These are phyloP conservation scores for Conticribra weissflogii DNA, from an alignment of 108 stramenopile genomes.

Conservation along the genomic window DNA sequence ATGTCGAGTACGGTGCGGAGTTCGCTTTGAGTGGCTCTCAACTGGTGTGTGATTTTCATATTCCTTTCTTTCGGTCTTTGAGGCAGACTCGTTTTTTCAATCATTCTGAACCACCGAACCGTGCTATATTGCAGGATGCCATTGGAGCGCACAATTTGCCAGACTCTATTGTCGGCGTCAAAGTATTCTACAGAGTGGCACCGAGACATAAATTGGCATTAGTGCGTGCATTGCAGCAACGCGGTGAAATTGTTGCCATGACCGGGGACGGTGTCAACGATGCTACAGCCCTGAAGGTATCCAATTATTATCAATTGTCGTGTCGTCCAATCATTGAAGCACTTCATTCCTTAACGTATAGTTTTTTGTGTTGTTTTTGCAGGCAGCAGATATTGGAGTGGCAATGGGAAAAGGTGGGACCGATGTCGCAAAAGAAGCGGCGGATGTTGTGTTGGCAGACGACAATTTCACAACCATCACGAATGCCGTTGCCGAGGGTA, in stretches of 20 bases:
- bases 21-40: slow-evolving; percentile 73
- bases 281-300: slow-evolving; percentile 94
- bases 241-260: slow-evolving; percentile 96
- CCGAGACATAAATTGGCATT: slow-evolving; percentile 95
- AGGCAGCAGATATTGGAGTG: slow-evolving; percentile 96
- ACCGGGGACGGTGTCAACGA: slow-evolving; percentile 99
- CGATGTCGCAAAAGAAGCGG: slow-evolving; percentile 98
- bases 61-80: not conserved
- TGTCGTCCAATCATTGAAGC: no score
- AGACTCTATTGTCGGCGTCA: slow-evolving; percentile 72
- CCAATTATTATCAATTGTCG: no score
- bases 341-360: no score
- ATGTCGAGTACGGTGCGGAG: slow-evolving; percentile 47
- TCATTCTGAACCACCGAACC: no score
- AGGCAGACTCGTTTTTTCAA: not conserved
- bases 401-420: slow-evolving; percentile 97
- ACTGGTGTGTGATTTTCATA: slow-evolving; percentile 19
- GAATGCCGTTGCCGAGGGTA: slow-evolving; percentile 94
- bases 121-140: no score
- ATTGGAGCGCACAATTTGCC: slow-evolving; percentile 68
- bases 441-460: slow-evolving; percentile 92
- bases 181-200: slow-evolving; percentile 94
- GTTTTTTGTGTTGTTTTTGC: no score
- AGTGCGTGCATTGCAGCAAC: slow-evolving; percentile 90
- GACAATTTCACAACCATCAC: slow-evolving; percentile 95